phyloP scores from a whole-genome alignment of 2,329 filamentous ascomycete genomes.

The Calycina marina region DNA sequence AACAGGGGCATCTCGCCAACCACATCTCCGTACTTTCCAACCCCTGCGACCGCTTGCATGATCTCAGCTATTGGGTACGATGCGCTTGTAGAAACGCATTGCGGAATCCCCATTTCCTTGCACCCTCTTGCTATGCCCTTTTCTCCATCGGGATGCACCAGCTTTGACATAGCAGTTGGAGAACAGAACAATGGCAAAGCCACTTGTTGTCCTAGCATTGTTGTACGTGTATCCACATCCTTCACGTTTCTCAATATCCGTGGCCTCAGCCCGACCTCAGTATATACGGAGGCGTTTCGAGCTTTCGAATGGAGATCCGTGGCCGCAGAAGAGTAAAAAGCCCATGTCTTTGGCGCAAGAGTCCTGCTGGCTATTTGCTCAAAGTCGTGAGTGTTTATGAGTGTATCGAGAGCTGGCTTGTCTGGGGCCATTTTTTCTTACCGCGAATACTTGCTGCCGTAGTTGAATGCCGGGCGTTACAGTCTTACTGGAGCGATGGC shows the following conservation, averaged over 20 bases:
- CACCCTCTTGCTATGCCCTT: constrained; percentile 39
- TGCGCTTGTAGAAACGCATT: constrained; percentile 45
- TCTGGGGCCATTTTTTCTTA: no score
- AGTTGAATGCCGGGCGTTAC: no score
- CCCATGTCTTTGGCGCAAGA: constrained; percentile 50
- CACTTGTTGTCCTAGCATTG: constrained; percentile 37
- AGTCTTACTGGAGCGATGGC: no score
- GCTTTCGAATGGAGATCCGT: constrained; percentile 52
- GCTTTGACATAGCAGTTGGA: constrained; percentile 47
- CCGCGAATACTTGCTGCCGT: no score
- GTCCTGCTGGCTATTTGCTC: constrained; percentile 37
- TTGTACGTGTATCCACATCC: constrained; percentile 33
- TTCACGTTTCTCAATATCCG: constrained; percentile 42
- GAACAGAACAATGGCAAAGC: constrained; percentile 46
- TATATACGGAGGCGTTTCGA: constrained; percentile 39
- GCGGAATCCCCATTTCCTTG: constrained; percentile 35
- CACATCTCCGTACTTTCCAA: constrained; percentile 11
- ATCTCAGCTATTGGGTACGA: constrained; percentile 43
- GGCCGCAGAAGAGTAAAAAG: constrained; percentile 52
- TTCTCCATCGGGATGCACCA: constrained; percentile 52
- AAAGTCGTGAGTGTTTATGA: constrained; percentile 48
- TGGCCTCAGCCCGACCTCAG: constrained; percentile 42
- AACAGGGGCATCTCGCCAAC: constrained; percentile 23
- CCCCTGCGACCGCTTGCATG: constrained; percentile 17
- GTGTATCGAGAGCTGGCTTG: constrained; percentile 31